Evolutionary conservation across 108 stramenopile genomes (phyloP), one percentile per base, ranked within the genome.

Genomic region (Nitzschia sp.): DNA sequence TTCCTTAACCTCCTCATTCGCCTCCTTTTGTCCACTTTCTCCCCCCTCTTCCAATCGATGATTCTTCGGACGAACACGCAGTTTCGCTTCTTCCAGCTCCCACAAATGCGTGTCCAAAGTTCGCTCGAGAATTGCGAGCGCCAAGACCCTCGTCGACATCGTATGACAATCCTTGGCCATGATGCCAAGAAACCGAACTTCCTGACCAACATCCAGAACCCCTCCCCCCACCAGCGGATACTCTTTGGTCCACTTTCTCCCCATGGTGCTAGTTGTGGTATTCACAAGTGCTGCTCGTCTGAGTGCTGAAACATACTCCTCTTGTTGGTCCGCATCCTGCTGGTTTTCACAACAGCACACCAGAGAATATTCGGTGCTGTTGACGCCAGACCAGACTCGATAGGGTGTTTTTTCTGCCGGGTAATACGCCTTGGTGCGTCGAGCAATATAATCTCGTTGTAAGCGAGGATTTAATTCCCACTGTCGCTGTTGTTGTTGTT

Each of bases 111-210:
- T 50, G 30, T 69, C 63, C 32, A 82, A 17, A 3, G 80, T 72
- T 17, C 78, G 73, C 48, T 85, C 80, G n/a, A 85, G 52, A 75
- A 85, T 82, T 3, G 80, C 75, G 19, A 85, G 53, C 3, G 78
- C 80, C 33, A 85, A 34, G 13, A 65, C 25, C 19, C 65, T 57
- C 1, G 71, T 38, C 8, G 58, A 34, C 45, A 80, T 36, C 34
- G 50, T 64, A 54, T 85, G 78, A 53, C 84, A 81, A 34, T 74
- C 56, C 23, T 48, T 22, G 3, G 80, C 70, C 22, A 80, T 3
- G 21, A 82, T 70, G 9, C 73, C 80, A 19, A 60, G 62, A 74
- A 85, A 85, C 9, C 52, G 45, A 55, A 62, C 66, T 62, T 75
- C 73, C 27, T 75, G 52, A 26, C 68, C 66, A 3, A 61, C 28